Conservation (phyloP, 257 asterid species). For the Lycium barbarum region DNA sequence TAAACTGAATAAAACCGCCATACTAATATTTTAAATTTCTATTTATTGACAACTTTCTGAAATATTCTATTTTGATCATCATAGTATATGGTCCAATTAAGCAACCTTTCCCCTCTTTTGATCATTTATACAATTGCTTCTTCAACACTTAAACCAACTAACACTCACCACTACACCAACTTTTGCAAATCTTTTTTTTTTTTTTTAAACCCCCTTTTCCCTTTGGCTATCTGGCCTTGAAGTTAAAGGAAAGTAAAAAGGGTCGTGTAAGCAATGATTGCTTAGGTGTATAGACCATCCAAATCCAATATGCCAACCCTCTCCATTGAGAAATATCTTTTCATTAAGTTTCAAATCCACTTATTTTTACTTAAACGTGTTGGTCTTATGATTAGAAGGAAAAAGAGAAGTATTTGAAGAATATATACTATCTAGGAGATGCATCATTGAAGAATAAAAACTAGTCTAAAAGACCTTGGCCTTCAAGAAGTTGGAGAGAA, state of each 20-base stretch:
- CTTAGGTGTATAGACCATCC: constrained; percentile 30
- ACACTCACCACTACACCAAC: constrained; percentile 29
- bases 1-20: too few relatives aligned
- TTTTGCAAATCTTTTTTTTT: not conserved
- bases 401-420: constrained; percentile 9
- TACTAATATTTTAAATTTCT: not conserved
- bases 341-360: constrained; percentile 28
- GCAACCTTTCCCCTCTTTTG: constrained; percentile 3
- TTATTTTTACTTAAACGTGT: not conserved
- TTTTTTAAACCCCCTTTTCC: not conserved
- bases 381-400: constrained; percentile 14
- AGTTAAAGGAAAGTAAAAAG: constrained; percentile 59
- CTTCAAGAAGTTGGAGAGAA: not conserved
- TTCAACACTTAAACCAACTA: constrained; percentile 8
- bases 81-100: not conserved
- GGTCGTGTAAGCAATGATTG: constrained; percentile 48
- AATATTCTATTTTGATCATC: constrained; percentile 12
- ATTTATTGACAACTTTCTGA: not conserved
- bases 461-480: constrained; percentile 6
- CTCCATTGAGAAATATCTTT: constrained; percentile 27
- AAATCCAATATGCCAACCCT: constrained; percentile 40
- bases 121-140: constrained; percentile 12
- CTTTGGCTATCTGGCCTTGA: constrained; percentile 43
- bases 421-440: constrained; percentile 18
- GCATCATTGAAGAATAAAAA: constrained; percentile 15